Base-by-base conservation (phyloP, 164 flowering plant genomes). In the Magnolia sinica region DNA sequence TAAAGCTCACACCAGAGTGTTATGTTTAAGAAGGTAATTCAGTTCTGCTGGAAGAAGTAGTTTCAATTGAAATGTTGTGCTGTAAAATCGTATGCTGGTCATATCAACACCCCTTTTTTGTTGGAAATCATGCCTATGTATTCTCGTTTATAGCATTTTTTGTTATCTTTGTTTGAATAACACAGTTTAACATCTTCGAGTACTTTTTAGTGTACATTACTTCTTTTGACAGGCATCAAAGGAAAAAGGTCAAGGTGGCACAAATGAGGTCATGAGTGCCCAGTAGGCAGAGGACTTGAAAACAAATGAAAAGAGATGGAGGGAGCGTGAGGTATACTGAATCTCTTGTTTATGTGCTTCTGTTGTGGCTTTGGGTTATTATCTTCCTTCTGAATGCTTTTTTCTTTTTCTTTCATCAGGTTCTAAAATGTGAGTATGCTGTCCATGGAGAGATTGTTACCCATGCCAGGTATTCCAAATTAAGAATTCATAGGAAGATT, bases 241-340 rank as follows among this genome's bases (percentile, higher is more conserved):
- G 70, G 89, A 79, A 50, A 86, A 81, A 7, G 87, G 55, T 18
- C 84, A 85, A 23, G 75, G 77, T 67, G 79, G 87, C 76, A 81
- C 80, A 71, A 85, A 85, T 74, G 90, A 83, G 79, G 84, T 89
- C n/a, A 78, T 91, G 13, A 92, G 97, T 88, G 99, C 94, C 45
- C 84, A 94, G 80, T 77, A 91, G 80, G 97, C 97, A 51, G 95
- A 92, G 77, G 92, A 91, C 64, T 85, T 87, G 24, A 96, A 92
- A 82, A 74, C 87, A 90, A 96, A 94, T 82, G 92, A 92, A 80
- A 91, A 94, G 85, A 86, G 91, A 79, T 88, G 83, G 80, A 84
- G 91, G 66, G 97, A 96, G 79, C 91, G 87, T 4, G 98, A 95
- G 97, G 98, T 95, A 64, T 27, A 27, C 29, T 27, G 29, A 27